Percentiles rank a stretch among this genome's conserved stretches.
These are phyloP conservation scores for Sclerotinia subarctica DNA, from an alignment of 2,329 filamentous ascomycete genomes.

Conservation along the genomic window DNA sequence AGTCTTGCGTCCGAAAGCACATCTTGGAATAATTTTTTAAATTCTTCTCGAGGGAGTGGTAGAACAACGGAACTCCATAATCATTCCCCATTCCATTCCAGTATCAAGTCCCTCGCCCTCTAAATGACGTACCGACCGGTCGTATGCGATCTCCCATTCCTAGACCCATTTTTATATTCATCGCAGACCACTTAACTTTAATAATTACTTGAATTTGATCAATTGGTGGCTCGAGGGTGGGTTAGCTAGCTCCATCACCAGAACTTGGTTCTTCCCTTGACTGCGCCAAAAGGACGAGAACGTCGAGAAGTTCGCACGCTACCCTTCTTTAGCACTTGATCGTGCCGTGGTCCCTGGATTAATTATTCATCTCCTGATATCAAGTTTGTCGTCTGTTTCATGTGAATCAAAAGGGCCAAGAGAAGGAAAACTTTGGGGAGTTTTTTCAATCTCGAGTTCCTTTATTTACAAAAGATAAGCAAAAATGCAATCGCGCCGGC, in stretches of 20 bases:
- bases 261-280: conserved; percentile 2
- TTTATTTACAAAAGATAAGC: conserved; percentile 1
- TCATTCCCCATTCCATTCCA: background rate
- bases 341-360: background rate
- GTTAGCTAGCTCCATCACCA: background rate
- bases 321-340: background rate
- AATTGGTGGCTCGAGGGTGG: conserved; percentile 6
- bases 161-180: background rate
- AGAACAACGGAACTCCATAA: background rate
- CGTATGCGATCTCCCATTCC: background rate
- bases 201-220: background rate
- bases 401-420: background rate
- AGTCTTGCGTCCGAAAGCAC: background rate
- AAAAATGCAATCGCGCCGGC: conserved; percentile 17
- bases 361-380: background rate
- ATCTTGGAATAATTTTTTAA: background rate
- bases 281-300: background rate
- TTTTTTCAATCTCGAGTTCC: background rate
- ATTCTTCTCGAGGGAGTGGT: background rate
- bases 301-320: background rate
- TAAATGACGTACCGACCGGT: background rate
- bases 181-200: background rate
- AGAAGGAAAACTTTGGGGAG: background rate
- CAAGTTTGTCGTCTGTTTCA: background rate
- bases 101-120: background rate